Percentiles rank a stretch among this genome's conserved stretches.
Evolutionary conservation across 768 basidiomycete genomes (phyloP).

Genomic region (Lactarius akahatsu): DNA sequence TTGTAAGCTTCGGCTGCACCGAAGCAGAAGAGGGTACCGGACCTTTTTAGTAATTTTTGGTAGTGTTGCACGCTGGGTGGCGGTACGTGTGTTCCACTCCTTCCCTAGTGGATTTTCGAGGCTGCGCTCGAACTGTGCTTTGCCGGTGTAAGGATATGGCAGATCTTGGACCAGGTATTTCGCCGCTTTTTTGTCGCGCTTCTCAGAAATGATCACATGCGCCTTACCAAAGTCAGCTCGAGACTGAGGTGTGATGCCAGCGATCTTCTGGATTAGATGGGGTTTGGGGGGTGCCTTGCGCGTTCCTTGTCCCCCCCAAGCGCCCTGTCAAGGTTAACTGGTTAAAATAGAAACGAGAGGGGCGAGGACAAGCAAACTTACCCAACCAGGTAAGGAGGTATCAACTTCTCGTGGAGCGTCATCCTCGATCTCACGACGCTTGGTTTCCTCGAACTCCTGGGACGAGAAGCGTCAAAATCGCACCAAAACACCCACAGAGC

Average conservation of each 20-base stretch:
- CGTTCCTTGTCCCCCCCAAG: slow-evolving; percentile 85
- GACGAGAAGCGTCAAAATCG: slow-evolving; percentile 12
- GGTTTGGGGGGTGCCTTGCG: slow-evolving; percentile 60
- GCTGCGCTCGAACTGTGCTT: slow-evolving; percentile 85
- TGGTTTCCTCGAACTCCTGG: slow-evolving; percentile 85
- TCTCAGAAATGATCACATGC: slow-evolving; percentile 95
- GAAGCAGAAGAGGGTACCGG: slow-evolving; percentile 23
- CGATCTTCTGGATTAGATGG: slow-evolving; percentile 74
- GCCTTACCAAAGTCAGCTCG: slow-evolving; percentile 84
- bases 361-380: slow-evolving; percentile 40
- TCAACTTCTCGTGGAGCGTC: slow-evolving; percentile 90
- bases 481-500: background rate
- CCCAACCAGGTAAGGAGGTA: slow-evolving; percentile 94
- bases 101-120: slow-evolving; percentile 79
- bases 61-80: slow-evolving; percentile 79
- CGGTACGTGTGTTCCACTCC: slow-evolving; percentile 92
- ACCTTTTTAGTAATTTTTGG: slow-evolving; percentile 90
- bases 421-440: slow-evolving; percentile 74
- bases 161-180: slow-evolving; percentile 90
- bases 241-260: slow-evolving; percentile 73
- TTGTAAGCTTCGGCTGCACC: background rate
- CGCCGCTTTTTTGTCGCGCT: slow-evolving; percentile 88
- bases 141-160: slow-evolving; percentile 92
- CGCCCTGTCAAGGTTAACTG: slow-evolving; percentile 52
- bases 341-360: slow-evolving; percentile 1